Base-by-base conservation (phyloP, 1,139 yeast genomes). In the Scheffersomyces stambukii region DNA sequence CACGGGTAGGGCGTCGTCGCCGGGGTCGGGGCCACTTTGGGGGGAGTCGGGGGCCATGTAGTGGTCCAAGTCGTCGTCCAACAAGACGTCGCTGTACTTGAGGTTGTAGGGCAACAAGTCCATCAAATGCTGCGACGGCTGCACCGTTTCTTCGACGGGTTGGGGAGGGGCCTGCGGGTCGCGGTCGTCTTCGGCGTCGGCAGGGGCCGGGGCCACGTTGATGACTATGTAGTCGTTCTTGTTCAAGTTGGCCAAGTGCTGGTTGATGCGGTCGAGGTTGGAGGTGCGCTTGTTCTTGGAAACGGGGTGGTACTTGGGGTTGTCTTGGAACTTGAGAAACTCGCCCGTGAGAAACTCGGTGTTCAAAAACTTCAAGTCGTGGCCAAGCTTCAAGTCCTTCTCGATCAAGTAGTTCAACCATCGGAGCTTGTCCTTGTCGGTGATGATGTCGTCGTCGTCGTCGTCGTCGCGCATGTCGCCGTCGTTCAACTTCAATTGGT, bases 361-460 rank as follows among this genome's bases (percentile, higher is more conserved):
- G 32, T 56, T 54, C 29, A 55, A 41, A 35, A 57, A 65, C 36
- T 63, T 63, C 37, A 58, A 43, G 39, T 60, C 64, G 31, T 64
- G 67, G 6, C 71, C 71, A 34, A 66, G 51, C 36, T 62, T 62
- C 30, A 61, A 45, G 38, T 67, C 72, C 33, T 67, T 67, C 35
- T 67, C 74, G 8, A 64, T 54, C 38, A 66, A 46, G 37, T 62
- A 67, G 31, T 58, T 57, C 25, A 66, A 48, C 74, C 74, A 67
- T 28, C 45, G 40, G 20, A 65, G 44, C 32, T 54, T 51, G 26
- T 57, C 64, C 10, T 44, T 45, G 4, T 40, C 43, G 3, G 53
- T 50, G 19, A 55, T 40, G 13, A 45, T 41, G 25, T 54, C 54
- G n/a, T 58, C 57, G 14, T 59, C 64, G 8, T 59, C 64, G n/a